Base-by-base conservation (phyloP, 2,329 filamentous ascomycete genomes). In the Chaetomium sp. region DNA sequence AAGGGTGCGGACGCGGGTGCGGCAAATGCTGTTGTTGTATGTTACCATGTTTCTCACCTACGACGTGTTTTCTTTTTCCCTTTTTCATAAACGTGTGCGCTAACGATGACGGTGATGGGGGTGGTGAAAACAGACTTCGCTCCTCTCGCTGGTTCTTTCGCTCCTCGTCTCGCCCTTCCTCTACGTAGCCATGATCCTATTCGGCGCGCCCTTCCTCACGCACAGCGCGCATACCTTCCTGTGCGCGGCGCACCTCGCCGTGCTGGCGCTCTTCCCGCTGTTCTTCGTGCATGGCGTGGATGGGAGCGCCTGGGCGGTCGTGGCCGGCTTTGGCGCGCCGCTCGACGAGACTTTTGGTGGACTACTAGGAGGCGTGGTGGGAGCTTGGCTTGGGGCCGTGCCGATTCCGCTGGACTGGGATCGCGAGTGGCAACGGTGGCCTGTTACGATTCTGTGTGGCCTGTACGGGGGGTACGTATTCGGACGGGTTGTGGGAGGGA, bases 341-440 rank as follows among this genome's bases (percentile, higher is more conserved):
- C 80, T 95, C 25, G 95, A 98, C 76, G 90, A 93, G 74, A 87
- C 91, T 0, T 95, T 92, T 78, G 94, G 93, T 2, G 92, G 87
- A 1, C 83, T 92, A 10, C 77, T 93, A n/a, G 95, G 95, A 5
- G 88, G 87, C 0, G 80, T 90, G 29, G 72, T 94, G 1, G 95
- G 95, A 6, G 92, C 92, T 49, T 98, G 95, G 95, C 79, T 97
- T 50, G 95, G 95, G 3, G 95, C 95, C 8, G 87, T 98, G 60
- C 95, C 96, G 0, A 98, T 99, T 71, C 95, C 95, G 1, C 81
- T 99, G 70, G 95, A 99, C 76, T 98, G 94, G 94, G 95, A 99
- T 76, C 88, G 95, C n/a, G 93, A 96, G 71, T 99, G 95, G 95
- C 95, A 99, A 85, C 91, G 90, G 76, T 99, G 94, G 91, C 95